Evolutionary conservation across 2,329 filamentous ascomycete genomes (phyloP).

Genomic region (Penicillium sumatraense): DNA sequence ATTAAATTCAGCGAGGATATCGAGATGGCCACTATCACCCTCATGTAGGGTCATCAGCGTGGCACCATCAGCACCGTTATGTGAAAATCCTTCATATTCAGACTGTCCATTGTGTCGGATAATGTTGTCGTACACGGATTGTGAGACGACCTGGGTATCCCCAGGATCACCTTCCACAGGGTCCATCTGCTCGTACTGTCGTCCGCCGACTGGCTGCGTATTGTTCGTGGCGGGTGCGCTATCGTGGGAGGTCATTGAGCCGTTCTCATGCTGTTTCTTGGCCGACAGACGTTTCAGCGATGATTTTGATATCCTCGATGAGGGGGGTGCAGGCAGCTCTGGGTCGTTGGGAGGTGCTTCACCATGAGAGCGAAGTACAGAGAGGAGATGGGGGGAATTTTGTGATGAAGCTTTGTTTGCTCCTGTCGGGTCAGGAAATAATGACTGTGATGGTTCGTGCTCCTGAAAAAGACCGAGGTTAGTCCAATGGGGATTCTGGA

Average conservation of each 20-base stretch:
- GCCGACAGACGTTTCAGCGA: conserved; percentile 2
- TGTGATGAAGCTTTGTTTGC: conserved; percentile 9
- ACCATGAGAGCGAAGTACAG: conserved; percentile 11
- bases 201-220: conserved; percentile 22
- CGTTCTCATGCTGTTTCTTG: conserved; percentile 25
- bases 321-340: conserved; percentile 12
- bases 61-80: conserved; percentile 33
- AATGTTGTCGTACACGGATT: conserved; percentile 48
- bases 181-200: conserved; percentile 37
- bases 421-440: conserved; percentile 14
- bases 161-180: conserved; percentile 39
- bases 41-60: conserved; percentile 46
- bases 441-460: conserved; percentile 33
- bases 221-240: conserved; percentile 19
- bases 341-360: conserved; percentile 9
- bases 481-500: conserved; percentile 33
- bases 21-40: conserved; percentile 49
- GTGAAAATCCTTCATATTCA: conserved; percentile 25
- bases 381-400: not conserved
- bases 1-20: conserved; percentile 46
- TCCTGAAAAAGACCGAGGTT: conserved; percentile 34
- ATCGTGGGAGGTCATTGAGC: conserved; percentile 16
- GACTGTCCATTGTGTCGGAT: conserved; percentile 42
- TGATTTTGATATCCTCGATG: conserved; percentile 15
- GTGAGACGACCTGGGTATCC: conserved; percentile 52